Conservation (phyloP, 192 early-diverging fungal genomes). For the Radiomyces spectabilis region DNA sequence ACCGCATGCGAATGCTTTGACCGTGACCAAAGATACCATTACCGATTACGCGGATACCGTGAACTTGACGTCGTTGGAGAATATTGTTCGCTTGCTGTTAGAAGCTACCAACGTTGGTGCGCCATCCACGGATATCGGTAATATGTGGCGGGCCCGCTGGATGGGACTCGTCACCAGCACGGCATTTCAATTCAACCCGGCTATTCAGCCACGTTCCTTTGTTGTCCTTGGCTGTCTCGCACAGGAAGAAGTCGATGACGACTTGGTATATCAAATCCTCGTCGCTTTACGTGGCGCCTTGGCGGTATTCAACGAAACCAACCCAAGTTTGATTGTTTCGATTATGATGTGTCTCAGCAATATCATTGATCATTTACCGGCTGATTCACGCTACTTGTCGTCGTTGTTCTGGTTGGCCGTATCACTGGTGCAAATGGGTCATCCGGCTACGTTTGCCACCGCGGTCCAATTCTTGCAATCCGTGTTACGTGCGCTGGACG, state of each 20-base stretch:
- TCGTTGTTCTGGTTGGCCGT: slow-evolving; percentile 87
- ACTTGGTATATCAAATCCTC: slow-evolving; percentile 83
- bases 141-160: slow-evolving; percentile 82
- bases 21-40: slow-evolving; percentile 43
- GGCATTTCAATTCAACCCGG: slow-evolving; percentile 88
- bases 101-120: slow-evolving; percentile 58
- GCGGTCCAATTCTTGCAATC: slow-evolving; percentile 63
- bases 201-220: slow-evolving; percentile 89
- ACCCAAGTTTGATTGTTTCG: slow-evolving; percentile 66
- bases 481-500: slow-evolving; percentile 66
- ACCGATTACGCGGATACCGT: slow-evolving; percentile 35
- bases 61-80: slow-evolving; percentile 37
- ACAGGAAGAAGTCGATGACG: slow-evolving; percentile 82
- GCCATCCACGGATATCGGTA: slow-evolving; percentile 55
- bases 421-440: slow-evolving; percentile 76
- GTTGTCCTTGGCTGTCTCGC: slow-evolving; percentile 81
- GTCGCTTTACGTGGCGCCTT: slow-evolving; percentile 81
- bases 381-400: slow-evolving; percentile 68
- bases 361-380: slow-evolving; percentile 69
- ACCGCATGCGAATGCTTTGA: slow-evolving; percentile 57
- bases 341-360: slow-evolving; percentile 82
- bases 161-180: slow-evolving; percentile 80
- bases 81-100: slow-evolving; percentile 51
- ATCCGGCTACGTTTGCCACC: slow-evolving; percentile 62
- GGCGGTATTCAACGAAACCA: slow-evolving; percentile 72